A percentile compares a stretch with the other conserved stretches of the same genome.
Conservation (phyloP, 1,139 yeast species). For the Zygosaccharomyces pseudobailii region DNA sequence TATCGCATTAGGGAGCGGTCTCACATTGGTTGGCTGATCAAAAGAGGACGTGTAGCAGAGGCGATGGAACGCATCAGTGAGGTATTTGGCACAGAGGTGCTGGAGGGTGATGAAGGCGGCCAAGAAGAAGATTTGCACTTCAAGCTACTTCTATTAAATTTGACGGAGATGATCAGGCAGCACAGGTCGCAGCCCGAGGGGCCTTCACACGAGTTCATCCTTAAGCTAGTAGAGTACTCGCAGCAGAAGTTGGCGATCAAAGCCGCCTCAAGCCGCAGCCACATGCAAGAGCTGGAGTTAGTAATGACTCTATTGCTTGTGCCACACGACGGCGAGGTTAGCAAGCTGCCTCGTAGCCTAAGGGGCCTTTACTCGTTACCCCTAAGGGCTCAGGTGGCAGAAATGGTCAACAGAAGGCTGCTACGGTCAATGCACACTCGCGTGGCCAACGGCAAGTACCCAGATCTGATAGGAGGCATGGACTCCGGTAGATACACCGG, state of each 20-base stretch:
- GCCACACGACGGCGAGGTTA: slow-evolving; percentile 38
- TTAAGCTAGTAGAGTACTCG: slow-evolving; percentile 55
- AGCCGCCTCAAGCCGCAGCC: slow-evolving; percentile 48
- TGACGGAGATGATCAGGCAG: slow-evolving; percentile 58
- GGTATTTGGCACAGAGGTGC: slow-evolving; percentile 26
- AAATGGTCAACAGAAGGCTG: slow-evolving; percentile 48
- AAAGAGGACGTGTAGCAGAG: slow-evolving; percentile 24
- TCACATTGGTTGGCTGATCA: slow-evolving; percentile 25
- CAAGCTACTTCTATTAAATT: slow-evolving; percentile 52
- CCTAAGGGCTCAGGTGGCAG: slow-evolving; percentile 53
- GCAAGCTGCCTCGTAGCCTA: slow-evolving; percentile 50
- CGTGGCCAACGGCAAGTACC: slow-evolving; percentile 16
- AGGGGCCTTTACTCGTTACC: slow-evolving; percentile 49
- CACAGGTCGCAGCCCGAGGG: slow-evolving; percentile 33
- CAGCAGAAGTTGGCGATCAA: slow-evolving; percentile 55
- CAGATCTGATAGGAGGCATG: slow-evolving; percentile 18
- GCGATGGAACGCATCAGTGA: slow-evolving; percentile 29
- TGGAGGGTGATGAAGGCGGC: slow-evolving; percentile 16
- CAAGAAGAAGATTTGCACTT: slow-evolving; percentile 46
- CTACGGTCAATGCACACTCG: slow-evolving; percentile 25
- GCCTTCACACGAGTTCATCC: slow-evolving; percentile 44
- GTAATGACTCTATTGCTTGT: slow-evolving; percentile 65
- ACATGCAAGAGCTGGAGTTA: slow-evolving; percentile 58
- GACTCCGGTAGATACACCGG: slow-evolving; percentile 14
- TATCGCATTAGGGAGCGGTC: slow-evolving; percentile 29